Percentiles rank a stretch among this genome's conserved stretches.
phyloP scores from a whole-genome alignment of 495 filamentous ascomycete genomes.

The Viridothelium virens region DNA sequence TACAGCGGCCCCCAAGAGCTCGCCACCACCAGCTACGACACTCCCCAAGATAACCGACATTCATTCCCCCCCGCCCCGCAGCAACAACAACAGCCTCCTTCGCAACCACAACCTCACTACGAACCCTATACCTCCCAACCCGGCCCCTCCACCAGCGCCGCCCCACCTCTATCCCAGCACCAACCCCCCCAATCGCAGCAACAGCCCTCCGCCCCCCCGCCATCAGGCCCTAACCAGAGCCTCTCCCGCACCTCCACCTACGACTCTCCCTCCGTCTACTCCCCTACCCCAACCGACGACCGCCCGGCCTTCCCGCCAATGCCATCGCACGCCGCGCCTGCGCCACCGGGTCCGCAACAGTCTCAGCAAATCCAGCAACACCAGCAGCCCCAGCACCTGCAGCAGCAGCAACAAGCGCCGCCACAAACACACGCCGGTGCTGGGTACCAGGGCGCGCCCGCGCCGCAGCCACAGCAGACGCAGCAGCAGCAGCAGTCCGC shows the following conservation, averaged over 20 bases:
- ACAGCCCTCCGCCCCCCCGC: not conserved
- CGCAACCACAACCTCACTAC: not conserved
- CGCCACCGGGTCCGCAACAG: not conserved
- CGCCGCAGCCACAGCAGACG: constrained; percentile 17
- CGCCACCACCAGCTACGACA: constrained; percentile 34
- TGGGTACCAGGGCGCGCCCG: constrained; percentile 10
- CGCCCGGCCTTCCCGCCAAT: constrained; percentile 3
- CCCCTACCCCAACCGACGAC: constrained; percentile 3
- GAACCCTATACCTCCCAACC: constrained; percentile 13
- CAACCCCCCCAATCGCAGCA: constrained; percentile 4
- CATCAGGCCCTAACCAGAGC: not conserved
- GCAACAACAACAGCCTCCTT: constrained; percentile 9
- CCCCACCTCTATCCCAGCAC: constrained; percentile 13
- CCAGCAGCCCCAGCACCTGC: not conserved
- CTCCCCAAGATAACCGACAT: constrained; percentile 32
- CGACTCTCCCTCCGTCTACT: constrained; percentile 15
- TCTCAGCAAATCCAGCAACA: not conserved
- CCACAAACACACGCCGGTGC: too few species aligned
- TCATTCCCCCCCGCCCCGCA: constrained; percentile 20
- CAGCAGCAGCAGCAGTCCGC: constrained; percentile 9
- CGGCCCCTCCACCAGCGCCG: not conserved
- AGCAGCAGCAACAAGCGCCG: not conserved
- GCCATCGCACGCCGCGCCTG: not conserved
- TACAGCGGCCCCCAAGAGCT: constrained; percentile 31
- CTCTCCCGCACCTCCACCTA: constrained; percentile 11